These are phyloP conservation scores for Coemansia sp. DNA, from an alignment of 192 early-diverging fungal genomes.

Conservation along the genomic window DNA sequence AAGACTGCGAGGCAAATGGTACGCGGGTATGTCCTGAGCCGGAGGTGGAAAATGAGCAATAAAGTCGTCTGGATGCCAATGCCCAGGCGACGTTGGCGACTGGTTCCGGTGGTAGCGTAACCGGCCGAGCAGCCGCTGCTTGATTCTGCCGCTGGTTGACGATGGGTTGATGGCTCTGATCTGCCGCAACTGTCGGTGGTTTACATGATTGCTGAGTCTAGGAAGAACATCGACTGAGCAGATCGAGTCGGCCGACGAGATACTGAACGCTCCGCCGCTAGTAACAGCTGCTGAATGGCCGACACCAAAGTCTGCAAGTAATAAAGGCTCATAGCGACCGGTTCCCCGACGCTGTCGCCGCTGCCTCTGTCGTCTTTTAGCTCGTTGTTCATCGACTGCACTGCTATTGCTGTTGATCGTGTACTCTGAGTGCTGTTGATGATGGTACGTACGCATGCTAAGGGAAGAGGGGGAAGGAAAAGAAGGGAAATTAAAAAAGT, in stretches of 20 bases:
- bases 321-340: background rate
- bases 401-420: conserved; percentile 19
- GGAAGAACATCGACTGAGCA: conserved; percentile 41
- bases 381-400: conserved; percentile 22
- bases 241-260: conserved; percentile 36
- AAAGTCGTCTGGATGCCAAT: background rate
- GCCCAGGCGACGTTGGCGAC: background rate
- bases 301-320: background rate
- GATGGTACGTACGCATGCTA: background rate
- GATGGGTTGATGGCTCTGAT: background rate
- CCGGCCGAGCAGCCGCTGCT: background rate
- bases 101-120: background rate
- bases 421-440: background rate
- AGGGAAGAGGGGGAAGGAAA: background rate
- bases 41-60: background rate
- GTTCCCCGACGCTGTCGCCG: background rate
- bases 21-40: background rate
- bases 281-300: conserved; percentile 4
- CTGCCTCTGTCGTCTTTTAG: background rate
- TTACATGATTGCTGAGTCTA: conserved; percentile 12
- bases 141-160: background rate
- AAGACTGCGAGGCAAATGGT: conserved; percentile 38
- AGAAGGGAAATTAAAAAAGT: conserved; percentile 1
- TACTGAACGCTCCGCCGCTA: background rate
- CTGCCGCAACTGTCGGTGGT: background rate